phyloP scores from a whole-genome alignment of 73 alveolate genomes.

The Symbiodinium pilosum region DNA sequence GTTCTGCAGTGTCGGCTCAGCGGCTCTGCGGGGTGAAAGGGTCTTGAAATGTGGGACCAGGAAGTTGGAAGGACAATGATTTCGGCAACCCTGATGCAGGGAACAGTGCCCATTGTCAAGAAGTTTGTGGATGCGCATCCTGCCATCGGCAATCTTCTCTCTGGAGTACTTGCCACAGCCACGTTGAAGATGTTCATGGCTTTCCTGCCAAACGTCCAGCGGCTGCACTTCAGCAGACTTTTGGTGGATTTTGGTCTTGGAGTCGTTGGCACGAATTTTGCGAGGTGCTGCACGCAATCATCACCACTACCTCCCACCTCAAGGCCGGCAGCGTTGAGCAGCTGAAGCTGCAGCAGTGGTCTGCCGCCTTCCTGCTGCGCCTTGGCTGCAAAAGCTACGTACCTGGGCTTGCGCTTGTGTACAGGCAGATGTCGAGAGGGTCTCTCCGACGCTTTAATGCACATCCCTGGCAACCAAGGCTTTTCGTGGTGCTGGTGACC shows the following conservation, averaged over 20 bases:
- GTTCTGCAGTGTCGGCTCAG: too few relatives aligned
- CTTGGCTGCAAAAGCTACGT: too few relatives aligned
- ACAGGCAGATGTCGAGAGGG: too few relatives aligned
- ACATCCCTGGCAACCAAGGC: neutral
- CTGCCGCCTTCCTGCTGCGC: slow-evolving; percentile 52
- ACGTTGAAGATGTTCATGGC: slow-evolving; percentile 90
- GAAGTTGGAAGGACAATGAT: neutral
- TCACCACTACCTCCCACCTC: slow-evolving; percentile 52
- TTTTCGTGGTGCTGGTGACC: slow-evolving; percentile 75
- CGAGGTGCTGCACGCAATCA: slow-evolving; percentile 64
- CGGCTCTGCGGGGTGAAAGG: too few relatives aligned
- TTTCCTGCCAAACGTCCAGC: slow-evolving; percentile 17
- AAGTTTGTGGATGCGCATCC: slow-evolving; percentile 87
- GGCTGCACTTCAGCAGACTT: too few relatives aligned
- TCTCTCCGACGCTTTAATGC: too few relatives aligned
- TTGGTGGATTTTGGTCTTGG: too few relatives aligned
- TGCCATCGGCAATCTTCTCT: slow-evolving; percentile 44
- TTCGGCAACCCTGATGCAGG: neutral
- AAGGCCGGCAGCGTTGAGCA: slow-evolving; percentile 74
- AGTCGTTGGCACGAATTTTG: too few relatives aligned
- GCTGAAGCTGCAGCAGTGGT: slow-evolving; percentile 87
- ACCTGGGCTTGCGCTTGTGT: too few relatives aligned
- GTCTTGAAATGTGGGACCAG: too few relatives aligned
- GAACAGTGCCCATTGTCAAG: slow-evolving; percentile 68
- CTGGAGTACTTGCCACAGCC: slow-evolving; percentile 85